Evolutionary conservation across 2,329 filamentous ascomycete genomes (phyloP).

Genomic region (Claviceps pusilla): DNA sequence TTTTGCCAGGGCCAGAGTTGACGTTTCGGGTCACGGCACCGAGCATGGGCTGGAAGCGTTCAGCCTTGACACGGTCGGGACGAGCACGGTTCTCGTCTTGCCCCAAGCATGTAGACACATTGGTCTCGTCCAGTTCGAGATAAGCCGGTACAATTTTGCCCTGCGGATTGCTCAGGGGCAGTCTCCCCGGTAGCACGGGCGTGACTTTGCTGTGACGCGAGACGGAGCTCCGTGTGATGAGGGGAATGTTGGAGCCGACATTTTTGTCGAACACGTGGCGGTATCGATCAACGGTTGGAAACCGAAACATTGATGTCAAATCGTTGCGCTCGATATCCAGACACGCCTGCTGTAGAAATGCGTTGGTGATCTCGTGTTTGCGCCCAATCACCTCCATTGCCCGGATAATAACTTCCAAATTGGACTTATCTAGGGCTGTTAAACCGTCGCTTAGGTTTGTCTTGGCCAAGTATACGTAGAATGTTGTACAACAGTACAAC

Average conservation of each 20-base stretch:
- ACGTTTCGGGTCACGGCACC: conserved; percentile 20
- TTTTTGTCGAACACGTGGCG: conserved; percentile 15
- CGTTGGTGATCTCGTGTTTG: conserved; percentile 61
- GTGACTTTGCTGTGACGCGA: conserved; percentile 25
- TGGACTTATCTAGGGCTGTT: conserved; percentile 29
- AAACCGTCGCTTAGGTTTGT: conserved; percentile 45
- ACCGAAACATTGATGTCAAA: conserved; percentile 20
- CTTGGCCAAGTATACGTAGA: conserved; percentile 68
- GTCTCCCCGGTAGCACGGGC: conserved; percentile 28
- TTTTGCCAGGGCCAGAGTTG: conserved; percentile 11
- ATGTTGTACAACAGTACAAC: conserved; percentile 69
- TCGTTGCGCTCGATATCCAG: conserved; percentile 56
- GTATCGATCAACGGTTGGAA: conserved; percentile 22
- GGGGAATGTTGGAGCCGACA: conserved; percentile 26
- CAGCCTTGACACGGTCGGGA: conserved; percentile 5
- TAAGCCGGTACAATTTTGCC: conserved; percentile 4
- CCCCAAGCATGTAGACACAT: neutral
- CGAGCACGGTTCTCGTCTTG: neutral
- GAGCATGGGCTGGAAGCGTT: conserved; percentile 20
- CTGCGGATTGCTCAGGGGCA: conserved; percentile 22
- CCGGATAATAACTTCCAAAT: conserved; percentile 60
- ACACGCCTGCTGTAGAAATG: conserved; percentile 71
- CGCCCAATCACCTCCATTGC: conserved; percentile 65
- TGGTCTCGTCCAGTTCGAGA: conserved; percentile 1
- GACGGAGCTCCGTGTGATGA: conserved; percentile 31